Percentiles rank a stretch among this genome's conserved stretches.
These are phyloP conservation scores for Geosiphon pyriformis DNA, from an alignment of 192 early-diverging fungal genomes.

Conservation along the genomic window DNA sequence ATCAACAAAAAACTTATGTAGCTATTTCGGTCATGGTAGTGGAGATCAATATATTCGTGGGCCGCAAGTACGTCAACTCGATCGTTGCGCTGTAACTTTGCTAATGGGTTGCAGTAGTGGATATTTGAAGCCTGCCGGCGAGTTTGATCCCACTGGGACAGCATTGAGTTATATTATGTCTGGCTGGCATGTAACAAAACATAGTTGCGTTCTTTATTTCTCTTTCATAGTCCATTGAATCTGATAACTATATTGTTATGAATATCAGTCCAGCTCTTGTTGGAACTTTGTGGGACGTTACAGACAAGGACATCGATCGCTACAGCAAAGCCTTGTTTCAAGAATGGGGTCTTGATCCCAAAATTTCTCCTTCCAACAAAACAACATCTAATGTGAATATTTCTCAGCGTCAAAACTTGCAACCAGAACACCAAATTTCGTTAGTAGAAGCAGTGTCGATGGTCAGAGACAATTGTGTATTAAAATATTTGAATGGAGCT, in stretches of 20 bases:
- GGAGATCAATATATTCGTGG: constrained; percentile 78
- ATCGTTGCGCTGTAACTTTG: constrained; percentile 70
- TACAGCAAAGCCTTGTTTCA: constrained; percentile 69
- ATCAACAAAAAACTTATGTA: constrained; percentile 31
- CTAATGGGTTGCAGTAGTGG: constrained; percentile 97
- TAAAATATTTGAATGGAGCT: constrained; percentile 85
- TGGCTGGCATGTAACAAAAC: constrained; percentile 55
- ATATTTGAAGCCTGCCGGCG: constrained; percentile 60
- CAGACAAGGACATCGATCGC: constrained; percentile 91
- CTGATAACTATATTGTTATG: too few relatives aligned
- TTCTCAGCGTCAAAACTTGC: too few relatives aligned
- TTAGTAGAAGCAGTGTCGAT: constrained; percentile 70
- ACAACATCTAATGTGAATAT: not conserved
- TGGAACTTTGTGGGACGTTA: constrained; percentile 98
- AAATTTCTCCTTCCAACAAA: not conserved
- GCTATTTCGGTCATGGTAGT: constrained; percentile 94
- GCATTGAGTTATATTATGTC: constrained; percentile 80
- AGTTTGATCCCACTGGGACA: constrained; percentile 86
- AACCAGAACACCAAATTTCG: constrained; percentile 32
- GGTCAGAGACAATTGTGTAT: constrained; percentile 65
- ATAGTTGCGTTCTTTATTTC: too few relatives aligned
- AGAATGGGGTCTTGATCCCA: constrained; percentile 61
- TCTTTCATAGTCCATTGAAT: too few relatives aligned
- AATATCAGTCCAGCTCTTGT: constrained; percentile 68
- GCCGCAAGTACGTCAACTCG: constrained; percentile 56